Evolutionary conservation across 495 filamentous ascomycete genomes (phyloP).

Genomic region (Aspergillus affinis): DNA sequence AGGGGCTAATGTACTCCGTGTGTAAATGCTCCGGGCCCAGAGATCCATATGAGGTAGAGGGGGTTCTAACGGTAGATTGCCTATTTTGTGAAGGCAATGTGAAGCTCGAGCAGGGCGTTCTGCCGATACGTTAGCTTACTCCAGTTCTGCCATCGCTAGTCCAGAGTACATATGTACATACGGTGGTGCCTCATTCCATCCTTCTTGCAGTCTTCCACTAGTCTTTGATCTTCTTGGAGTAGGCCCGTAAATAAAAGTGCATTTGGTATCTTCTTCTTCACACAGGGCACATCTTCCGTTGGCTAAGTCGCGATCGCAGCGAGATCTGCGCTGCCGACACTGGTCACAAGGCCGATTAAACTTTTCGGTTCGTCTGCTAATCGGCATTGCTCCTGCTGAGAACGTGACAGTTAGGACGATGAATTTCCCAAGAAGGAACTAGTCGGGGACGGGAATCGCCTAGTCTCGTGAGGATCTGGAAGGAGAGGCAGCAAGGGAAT

Average conservation of each 20-base stretch:
- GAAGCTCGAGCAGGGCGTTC: neutral
- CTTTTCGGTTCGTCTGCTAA: no score
- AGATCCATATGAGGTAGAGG: slow-evolving; percentile 18
- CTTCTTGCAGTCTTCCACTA: neutral
- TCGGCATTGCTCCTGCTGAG: no score
- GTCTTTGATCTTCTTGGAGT: slow-evolving; percentile 8
- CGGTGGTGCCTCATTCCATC: neutral
- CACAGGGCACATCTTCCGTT: slow-evolving; percentile 21
- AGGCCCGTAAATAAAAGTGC: slow-evolving; percentile 20
- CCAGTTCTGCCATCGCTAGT: neutral
- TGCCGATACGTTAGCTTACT: no score
- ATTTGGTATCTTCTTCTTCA: slow-evolving; percentile 16
- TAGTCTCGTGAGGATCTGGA: no score
- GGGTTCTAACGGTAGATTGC: neutral
- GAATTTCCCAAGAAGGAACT: no score
- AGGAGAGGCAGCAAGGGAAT: no score
- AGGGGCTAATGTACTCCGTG: slow-evolving; percentile 24
- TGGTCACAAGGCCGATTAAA: slow-evolving; percentile 17
- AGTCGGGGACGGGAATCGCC: no score
- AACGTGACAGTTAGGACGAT: no score
- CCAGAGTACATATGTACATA: neutral
- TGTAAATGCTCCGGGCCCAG: slow-evolving; percentile 26
- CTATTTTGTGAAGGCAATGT: neutral
- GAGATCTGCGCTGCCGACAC: slow-evolving; percentile 20
- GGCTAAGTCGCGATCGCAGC: slow-evolving; percentile 16